Evolutionary conservation across 164 flowering plant genomes (phyloP).

Genomic region (Nymphaea colorata): DNA sequence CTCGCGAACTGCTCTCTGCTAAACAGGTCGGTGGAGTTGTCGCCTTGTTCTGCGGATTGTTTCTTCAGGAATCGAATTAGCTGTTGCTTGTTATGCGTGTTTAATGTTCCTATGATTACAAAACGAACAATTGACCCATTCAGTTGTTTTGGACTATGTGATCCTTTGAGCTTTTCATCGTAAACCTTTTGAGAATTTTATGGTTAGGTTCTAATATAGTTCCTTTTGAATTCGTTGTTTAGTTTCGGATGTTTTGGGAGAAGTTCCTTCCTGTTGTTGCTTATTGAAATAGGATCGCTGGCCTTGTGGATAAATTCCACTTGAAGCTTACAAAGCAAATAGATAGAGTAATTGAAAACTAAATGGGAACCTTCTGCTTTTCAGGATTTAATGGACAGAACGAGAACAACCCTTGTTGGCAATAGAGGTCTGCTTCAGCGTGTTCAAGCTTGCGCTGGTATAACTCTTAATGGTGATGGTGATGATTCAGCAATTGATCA

Average conservation of each 20-base stretch:
- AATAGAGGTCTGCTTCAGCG: slow-evolving; percentile 58
- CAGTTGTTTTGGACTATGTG: not conserved
- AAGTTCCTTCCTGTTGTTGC: no score
- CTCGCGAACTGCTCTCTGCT: slow-evolving; percentile 65
- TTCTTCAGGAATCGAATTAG: not conserved
- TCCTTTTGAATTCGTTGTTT: no score
- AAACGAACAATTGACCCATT: not conserved
- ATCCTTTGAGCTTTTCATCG: not conserved
- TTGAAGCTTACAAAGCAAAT: no score
- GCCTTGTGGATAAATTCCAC: no score
- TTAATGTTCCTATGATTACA: not conserved
- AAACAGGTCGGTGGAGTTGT: slow-evolving; percentile 44
- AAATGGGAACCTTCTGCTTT: not conserved
- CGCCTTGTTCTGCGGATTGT: not conserved
- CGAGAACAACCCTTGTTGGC: slow-evolving; percentile 51
- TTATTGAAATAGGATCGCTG: no score
- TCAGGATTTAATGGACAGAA: slow-evolving; percentile 82
- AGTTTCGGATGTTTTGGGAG: no score
- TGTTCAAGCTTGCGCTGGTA: slow-evolving; percentile 52
- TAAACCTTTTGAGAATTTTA: not conserved
- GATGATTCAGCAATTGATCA: slow-evolving; percentile 53
- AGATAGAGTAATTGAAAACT: no score
- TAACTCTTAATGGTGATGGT: slow-evolving; percentile 29
- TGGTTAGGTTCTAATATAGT: no score
- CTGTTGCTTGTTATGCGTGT: not conserved